Evolutionary conservation across 2,329 filamentous ascomycete species (phyloP), one percentile per base, ranked within the genome.

Genomic region (Talaromyces sp.): DNA sequence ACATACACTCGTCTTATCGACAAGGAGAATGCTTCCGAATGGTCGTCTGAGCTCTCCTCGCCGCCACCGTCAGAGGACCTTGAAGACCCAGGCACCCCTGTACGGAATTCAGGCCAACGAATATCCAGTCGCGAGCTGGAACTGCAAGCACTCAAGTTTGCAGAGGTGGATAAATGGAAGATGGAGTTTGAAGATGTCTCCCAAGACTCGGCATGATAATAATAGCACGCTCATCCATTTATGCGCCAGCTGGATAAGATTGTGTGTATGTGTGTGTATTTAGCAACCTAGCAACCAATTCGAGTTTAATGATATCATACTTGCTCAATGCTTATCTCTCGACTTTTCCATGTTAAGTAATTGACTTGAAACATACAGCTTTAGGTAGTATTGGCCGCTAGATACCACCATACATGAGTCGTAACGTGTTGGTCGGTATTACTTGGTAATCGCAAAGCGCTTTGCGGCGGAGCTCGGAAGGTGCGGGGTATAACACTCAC

Each of bases 171-270:
- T 63, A 65, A 72, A 63, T 78, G 76, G 76, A 55, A 75, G 61
- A 76, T 78, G 71, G 76, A 78, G 30, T 78, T 77, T 69, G 76
- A 78, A 63, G 76, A 78, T 58, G 72, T 78, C 3, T 66, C 68
- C 19, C 19, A 47, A 5, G 44, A 47, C 44, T 47, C 19, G 44
- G 19, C 8, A 47, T 44, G 58, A 65, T 44, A 44, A 22, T 47
- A 47, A 47, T 47, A 10, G 13, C 9, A 25, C 19, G n/a, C 44
- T 25, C 36, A 47, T 47, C 44, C 22, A 47, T 22, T 47, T 19
- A 25, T 22, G 19, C 19, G 42, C 42, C 42, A 44, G 42, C 17
- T 44, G 6, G 44, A 47, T 47, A 19, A 25, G n/a, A 47, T 47
- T 7, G 17, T 47, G 22, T 25, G 44, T 25, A 11, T 47, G 8